phyloP scores from a whole-genome alignment of 2,329 filamentous ascomycete species.

The Clonostachys byssicola region DNA sequence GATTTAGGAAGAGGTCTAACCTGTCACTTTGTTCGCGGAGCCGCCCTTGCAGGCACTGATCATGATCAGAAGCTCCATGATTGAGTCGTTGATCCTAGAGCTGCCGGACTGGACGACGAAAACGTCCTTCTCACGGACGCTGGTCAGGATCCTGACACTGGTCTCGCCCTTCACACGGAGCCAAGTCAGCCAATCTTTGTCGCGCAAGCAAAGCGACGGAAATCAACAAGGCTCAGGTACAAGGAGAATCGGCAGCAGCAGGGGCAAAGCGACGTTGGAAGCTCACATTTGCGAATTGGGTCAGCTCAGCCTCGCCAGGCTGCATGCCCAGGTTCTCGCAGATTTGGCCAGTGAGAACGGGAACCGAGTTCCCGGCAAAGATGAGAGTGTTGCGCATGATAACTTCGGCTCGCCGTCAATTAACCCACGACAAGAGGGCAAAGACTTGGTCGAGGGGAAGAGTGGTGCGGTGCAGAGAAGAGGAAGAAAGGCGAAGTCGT shows the following conservation, averaged over 20 bases:
- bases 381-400: constrained; percentile 64
- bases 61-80: constrained; percentile 99
- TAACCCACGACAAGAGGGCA: too few species aligned
- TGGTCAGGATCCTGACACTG: constrained; percentile 64
- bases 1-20: constrained; percentile 42
- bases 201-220: not conserved
- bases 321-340: constrained; percentile 65
- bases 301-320: constrained; percentile 60
- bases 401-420: constrained; percentile 1
- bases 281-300: constrained; percentile 67
- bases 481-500: constrained; percentile 10
- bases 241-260: constrained; percentile 3
- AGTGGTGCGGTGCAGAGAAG: not conserved
- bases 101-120: constrained; percentile 98
- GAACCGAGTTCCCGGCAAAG: constrained; percentile 65
- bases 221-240: not conserved
- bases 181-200: not conserved
- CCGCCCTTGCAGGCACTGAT: constrained; percentile 98
- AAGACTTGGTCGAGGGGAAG: not conserved
- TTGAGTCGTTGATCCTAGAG: constrained; percentile 93
- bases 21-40: constrained; percentile 93
- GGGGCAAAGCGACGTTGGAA: constrained; percentile 17
- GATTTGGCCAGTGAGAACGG: constrained; percentile 60
- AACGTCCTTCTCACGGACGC: constrained; percentile 95
- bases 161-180: constrained; percentile 57